These are phyloP conservation scores for Boletus reticuloceps DNA, from an alignment of 768 basidiomycete species.

Conservation along the genomic window DNA sequence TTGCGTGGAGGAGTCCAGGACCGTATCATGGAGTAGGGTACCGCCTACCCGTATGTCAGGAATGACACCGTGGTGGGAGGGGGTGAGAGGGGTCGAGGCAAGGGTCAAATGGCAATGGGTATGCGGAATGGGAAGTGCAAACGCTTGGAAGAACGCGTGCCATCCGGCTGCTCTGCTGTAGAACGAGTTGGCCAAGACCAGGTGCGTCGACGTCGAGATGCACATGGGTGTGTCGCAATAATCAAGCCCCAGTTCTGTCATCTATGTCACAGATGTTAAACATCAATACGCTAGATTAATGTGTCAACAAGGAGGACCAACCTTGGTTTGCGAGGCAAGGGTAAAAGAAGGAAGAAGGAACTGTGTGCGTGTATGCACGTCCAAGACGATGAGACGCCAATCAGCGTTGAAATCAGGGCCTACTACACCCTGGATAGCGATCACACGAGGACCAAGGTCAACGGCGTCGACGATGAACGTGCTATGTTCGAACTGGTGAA, in stretches of 20 bases:
- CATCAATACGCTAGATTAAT: not conserved
- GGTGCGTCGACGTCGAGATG: not conserved
- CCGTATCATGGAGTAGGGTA: not conserved
- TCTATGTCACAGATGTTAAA: not conserved
- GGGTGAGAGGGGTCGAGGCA: not conserved
- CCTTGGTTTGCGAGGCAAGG: not conserved
- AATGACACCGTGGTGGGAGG: not conserved
- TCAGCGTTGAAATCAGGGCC: not conserved
- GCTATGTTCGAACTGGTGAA: slow-evolving; percentile 10
- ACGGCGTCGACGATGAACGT: not conserved
- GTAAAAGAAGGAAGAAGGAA: not conserved
- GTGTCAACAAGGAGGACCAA: not conserved
- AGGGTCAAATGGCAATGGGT: not conserved
- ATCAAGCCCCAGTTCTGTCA: not conserved
- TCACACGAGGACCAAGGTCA: not conserved
- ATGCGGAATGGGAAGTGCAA: not conserved
- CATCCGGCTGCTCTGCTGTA: not conserved
- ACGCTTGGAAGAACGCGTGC: not conserved
- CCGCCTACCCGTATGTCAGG: not conserved
- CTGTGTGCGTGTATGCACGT: not conserved
- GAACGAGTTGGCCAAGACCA: not conserved
- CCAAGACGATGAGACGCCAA: not conserved
- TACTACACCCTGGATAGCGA: not conserved
- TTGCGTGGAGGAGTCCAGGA: not conserved
- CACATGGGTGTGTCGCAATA: not conserved